These are phyloP conservation scores for Aquilaria yunnanensis DNA, from an alignment of 345 rosid species.

Conservation along the genomic window DNA sequence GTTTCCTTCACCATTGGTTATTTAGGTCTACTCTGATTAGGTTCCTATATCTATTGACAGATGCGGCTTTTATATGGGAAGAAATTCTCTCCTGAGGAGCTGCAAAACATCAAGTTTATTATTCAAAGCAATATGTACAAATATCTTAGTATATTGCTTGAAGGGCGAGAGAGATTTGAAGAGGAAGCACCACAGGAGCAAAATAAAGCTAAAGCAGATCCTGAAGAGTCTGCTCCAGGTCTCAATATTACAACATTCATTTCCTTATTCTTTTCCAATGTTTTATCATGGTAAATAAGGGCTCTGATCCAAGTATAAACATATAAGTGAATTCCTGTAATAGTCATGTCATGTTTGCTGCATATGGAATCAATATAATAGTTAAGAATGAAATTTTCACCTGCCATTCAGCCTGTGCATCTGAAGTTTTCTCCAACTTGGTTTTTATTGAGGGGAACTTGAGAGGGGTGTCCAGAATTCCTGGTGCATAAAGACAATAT, in stretches of 20 bases:
- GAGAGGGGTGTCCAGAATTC: too few species aligned
- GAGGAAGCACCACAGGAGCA: constrained; percentile 38
- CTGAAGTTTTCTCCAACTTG: too few species aligned
- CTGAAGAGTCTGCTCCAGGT: constrained; percentile 36
- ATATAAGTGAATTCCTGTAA: too few species aligned
- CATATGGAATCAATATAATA: too few species aligned
- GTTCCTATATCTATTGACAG: constrained; percentile 18
- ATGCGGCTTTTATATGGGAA: constrained; percentile 52
- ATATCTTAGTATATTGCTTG: constrained; percentile 62
- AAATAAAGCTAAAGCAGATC: constrained; percentile 11
- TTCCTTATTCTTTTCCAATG: neutral
- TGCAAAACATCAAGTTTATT: constrained; percentile 49
- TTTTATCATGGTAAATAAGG: neutral
- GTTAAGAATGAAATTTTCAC: too few species aligned
- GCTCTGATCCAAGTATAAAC: neutral
- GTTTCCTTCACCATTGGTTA: too few species aligned
- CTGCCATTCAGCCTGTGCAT: too few species aligned
- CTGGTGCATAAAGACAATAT: too few species aligned
- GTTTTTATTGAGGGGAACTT: too few species aligned
- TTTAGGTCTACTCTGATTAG: too few species aligned
- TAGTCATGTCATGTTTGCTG: too few species aligned
- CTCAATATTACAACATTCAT: constrained; percentile 2
- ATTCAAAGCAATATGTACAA: constrained; percentile 62
- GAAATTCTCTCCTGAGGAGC: constrained; percentile 43
- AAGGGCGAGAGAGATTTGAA: constrained; percentile 61